Evolutionary conservation across 148 eudicot species (phyloP).

Genomic region (Rhododendron griersonianum): DNA sequence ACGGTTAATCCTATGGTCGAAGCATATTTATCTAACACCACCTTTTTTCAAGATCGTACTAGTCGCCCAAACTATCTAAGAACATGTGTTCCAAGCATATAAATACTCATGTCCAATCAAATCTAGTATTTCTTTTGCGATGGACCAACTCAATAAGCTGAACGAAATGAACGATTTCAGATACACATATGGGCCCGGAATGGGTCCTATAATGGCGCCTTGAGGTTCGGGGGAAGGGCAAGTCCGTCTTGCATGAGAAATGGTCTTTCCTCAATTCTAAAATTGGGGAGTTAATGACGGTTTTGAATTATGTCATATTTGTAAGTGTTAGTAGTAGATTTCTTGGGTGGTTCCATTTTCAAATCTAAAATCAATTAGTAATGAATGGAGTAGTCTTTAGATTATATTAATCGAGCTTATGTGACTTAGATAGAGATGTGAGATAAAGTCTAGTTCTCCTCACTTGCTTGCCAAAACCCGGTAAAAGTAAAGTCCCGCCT

Average conservation of each 20-base stretch:
- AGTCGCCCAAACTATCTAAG: background rate
- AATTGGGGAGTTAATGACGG: too few species aligned
- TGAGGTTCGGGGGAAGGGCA: too few species aligned
- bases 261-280: background rate
- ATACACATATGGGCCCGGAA: too few species aligned
- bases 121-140: background rate
- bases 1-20: background rate
- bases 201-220: too few species aligned
- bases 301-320: too few species aligned
- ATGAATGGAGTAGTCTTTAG: too few species aligned
- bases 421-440: background rate
- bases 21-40: background rate
- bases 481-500: background rate
- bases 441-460: background rate
- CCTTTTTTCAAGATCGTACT: too few species aligned
- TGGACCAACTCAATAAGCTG: background rate
- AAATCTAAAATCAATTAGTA: background rate
- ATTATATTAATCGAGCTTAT: too few species aligned
- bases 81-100: too few species aligned
- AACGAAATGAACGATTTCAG: background rate
- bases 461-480: background rate
- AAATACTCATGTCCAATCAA: background rate
- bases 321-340: too few species aligned
- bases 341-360: too few species aligned
- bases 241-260: too few species aligned